These are phyloP conservation scores for Dictyostelium firmibasis DNA, from an alignment of 78 protist species.

Conservation along the genomic window DNA sequence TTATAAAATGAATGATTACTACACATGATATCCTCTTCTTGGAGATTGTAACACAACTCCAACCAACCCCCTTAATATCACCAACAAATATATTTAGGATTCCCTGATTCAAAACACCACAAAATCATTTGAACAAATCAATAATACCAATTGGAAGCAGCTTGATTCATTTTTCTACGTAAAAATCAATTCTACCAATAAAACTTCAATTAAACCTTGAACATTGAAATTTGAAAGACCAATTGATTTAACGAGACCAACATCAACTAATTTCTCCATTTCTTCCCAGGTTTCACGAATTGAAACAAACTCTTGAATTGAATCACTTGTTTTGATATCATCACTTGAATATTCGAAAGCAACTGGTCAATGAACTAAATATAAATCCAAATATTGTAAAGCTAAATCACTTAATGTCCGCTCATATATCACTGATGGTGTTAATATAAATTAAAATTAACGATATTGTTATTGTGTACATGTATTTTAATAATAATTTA, in stretches of 20 bases:
- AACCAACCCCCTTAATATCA: too few relatives aligned
- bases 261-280: slow-evolving; percentile 86
- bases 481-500: too few relatives aligned
- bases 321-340: neutral
- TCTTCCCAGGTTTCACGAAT: slow-evolving; percentile 88
- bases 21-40: neutral
- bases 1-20: neutral
- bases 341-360: slow-evolving; percentile 59
- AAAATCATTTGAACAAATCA: too few relatives aligned
- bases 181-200: too few relatives aligned
- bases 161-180: too few relatives aligned
- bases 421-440: too few relatives aligned
- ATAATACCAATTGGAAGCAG: too few relatives aligned
- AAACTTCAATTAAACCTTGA: slow-evolving; percentile 35
- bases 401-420: slow-evolving; percentile 70
- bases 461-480: too few relatives aligned
- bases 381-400: slow-evolving; percentile 88
- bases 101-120: too few relatives aligned
- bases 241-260: slow-evolving; percentile 63
- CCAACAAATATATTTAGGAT: too few relatives aligned
- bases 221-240: slow-evolving; percentile 80
- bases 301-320: slow-evolving; percentile 28
- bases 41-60: too few relatives aligned
- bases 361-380: slow-evolving; percentile 90
- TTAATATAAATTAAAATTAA: too few relatives aligned